Evolutionary conservation across 2,329 filamentous ascomycete genomes (phyloP).

Genomic region (Neodidymelliopsis sp.): DNA sequence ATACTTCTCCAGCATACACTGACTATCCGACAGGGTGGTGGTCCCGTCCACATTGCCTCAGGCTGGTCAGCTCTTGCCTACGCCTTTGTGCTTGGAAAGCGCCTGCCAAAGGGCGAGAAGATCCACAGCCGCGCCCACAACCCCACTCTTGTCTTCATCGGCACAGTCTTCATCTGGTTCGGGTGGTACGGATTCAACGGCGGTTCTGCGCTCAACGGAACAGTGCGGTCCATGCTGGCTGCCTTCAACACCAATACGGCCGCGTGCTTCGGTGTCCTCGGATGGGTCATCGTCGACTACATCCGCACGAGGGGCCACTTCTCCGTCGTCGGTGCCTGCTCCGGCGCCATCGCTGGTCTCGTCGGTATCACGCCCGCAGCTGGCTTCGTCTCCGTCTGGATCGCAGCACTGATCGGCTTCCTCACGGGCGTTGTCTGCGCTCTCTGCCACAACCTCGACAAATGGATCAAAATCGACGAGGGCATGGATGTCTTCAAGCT

Average conservation of each 20-base stretch:
- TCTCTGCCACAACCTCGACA: constrained; percentile 59
- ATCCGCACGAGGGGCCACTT: constrained; percentile 61
- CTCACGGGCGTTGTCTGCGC: constrained; percentile 62
- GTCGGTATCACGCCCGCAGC: constrained; percentile 68
- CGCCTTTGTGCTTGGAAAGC: constrained; percentile 68
- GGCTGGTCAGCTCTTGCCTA: constrained; percentile 71
- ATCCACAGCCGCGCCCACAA: constrained; percentile 67
- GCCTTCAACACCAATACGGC: constrained; percentile 67
- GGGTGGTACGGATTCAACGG: constrained; percentile 68
- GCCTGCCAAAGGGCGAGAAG: constrained; percentile 58
- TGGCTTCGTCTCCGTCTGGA: constrained; percentile 61
- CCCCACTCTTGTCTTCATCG: constrained; percentile 68
- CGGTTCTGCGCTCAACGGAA: constrained; percentile 58
- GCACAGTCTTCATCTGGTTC: constrained; percentile 71
- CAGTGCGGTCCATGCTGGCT: constrained; percentile 62
- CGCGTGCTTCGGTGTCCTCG: constrained; percentile 61
- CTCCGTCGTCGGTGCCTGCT: constrained; percentile 64
- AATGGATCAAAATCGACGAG: constrained; percentile 64
- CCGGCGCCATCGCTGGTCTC: constrained; percentile 65
- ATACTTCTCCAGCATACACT: neutral
- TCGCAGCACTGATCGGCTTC: constrained; percentile 64
- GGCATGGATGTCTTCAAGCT: constrained; percentile 68
- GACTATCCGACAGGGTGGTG: constrained; percentile 52
- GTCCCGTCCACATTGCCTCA: constrained; percentile 69
- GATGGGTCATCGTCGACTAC: constrained; percentile 63